phyloP scores from a whole-genome alignment of 768 basidiomycete genomes.

The Amanita phalloides region DNA sequence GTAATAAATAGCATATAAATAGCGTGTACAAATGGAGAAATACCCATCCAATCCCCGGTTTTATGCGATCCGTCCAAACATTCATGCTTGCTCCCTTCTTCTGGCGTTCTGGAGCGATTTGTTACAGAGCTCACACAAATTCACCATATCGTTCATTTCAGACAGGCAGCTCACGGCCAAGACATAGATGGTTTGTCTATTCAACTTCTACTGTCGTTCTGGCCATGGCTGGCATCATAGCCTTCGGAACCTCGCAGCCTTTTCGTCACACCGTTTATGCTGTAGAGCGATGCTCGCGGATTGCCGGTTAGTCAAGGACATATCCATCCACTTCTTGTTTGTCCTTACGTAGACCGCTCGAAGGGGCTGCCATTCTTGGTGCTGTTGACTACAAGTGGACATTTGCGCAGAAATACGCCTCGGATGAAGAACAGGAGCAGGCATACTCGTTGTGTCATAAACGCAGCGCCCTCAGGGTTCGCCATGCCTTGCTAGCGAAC shows the following conservation, averaged over 20 bases:
- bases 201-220: slow-evolving; percentile 24
- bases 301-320: slow-evolving; percentile 41
- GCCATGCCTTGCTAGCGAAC: slow-evolving; percentile 79
- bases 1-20: slow-evolving; percentile 14
- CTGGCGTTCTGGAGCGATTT: background rate
- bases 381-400: slow-evolving; percentile 67
- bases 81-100: slow-evolving; percentile 1
- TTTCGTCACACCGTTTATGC: slow-evolving; percentile 72
- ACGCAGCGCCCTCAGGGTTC: slow-evolving; percentile 69
- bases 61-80: background rate
- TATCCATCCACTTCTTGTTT: slow-evolving; percentile 11
- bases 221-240: slow-evolving; percentile 26
- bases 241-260: slow-evolving; percentile 63
- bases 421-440: slow-evolving; percentile 35
- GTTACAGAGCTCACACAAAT: background rate
- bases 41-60: background rate
- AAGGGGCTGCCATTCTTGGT: slow-evolving; percentile 51
- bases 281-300: slow-evolving; percentile 64
- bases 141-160: background rate
- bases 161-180: background rate
- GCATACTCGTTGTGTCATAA: slow-evolving; percentile 75
- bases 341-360: slow-evolving; percentile 12
- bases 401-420: slow-evolving; percentile 40
- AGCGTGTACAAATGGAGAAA: background rate
- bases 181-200: slow-evolving; percentile 24